phyloP scores from a whole-genome alignment of 768 basidiomycete genomes.

The Lactarius vividus region DNA sequence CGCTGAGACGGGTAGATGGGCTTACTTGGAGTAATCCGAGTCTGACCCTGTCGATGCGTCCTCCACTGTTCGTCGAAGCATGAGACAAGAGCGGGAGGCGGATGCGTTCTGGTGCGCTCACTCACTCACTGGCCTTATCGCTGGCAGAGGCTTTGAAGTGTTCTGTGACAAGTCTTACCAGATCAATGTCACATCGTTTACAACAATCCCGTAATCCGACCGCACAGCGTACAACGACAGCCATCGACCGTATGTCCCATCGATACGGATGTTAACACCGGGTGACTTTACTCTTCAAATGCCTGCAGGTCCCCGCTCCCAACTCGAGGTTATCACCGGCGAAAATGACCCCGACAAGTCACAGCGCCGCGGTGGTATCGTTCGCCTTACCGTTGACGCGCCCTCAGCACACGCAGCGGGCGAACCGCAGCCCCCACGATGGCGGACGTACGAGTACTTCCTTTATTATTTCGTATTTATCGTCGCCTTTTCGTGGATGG shows the following conservation, averaged over 20 bases:
- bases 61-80: constrained; percentile 60
- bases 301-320: constrained; percentile 31
- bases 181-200: background rate
- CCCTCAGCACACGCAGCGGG: constrained; percentile 41
- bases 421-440: constrained; percentile 49
- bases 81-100: constrained; percentile 19
- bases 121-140: constrained; percentile 15
- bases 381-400: constrained; percentile 54
- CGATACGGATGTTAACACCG: constrained; percentile 22
- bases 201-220: background rate
- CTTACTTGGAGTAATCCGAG: constrained; percentile 93
- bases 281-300: constrained; percentile 32
- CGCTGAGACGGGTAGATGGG: constrained; percentile 13
- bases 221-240: background rate
- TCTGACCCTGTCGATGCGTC: constrained; percentile 90
- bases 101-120: constrained; percentile 9
- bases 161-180: background rate
- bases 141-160: background rate
- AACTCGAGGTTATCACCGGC: constrained; percentile 17
- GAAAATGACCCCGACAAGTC: constrained; percentile 2
- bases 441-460: constrained; percentile 80
- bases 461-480: constrained; percentile 64
- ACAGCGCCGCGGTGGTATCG: constrained; percentile 36
- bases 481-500: constrained; percentile 68
- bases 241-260: background rate